Evolutionary conservation across 192 early-diverging fungal genomes (phyloP).

Genomic region (Thamnidium elegans): DNA sequence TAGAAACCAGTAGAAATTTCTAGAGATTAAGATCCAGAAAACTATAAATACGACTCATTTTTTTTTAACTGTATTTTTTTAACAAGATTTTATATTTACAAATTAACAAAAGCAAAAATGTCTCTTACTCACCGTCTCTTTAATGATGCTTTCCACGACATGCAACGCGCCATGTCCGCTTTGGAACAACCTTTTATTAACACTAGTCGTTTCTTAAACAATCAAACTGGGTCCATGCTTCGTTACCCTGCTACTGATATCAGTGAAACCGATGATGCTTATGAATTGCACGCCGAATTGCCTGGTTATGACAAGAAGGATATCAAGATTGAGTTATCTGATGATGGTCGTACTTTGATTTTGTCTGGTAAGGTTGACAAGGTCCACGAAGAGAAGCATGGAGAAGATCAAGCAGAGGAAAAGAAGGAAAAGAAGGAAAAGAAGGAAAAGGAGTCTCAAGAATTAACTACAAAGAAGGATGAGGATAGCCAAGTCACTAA

Average conservation of each 20-base stretch:
- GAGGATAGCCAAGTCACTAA: not conserved
- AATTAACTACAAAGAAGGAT: not conserved
- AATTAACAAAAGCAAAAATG: too few relatives aligned
- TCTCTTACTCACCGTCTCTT: constrained; percentile 22
- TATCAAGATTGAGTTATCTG: constrained; percentile 30
- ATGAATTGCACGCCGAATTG: constrained; percentile 34
- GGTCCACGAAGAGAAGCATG: not conserved
- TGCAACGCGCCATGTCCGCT: constrained; percentile 28
- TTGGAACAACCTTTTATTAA: constrained; percentile 33
- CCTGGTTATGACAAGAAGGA: constrained; percentile 39
- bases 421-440: not conserved
- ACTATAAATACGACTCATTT: too few relatives aligned
- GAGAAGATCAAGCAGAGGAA: not conserved
- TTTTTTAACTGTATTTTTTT: too few relatives aligned
- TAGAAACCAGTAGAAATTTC: too few relatives aligned
- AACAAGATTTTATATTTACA: too few relatives aligned
- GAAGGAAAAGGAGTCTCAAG: not conserved
- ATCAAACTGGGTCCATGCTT: constrained; percentile 1
- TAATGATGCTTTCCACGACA: constrained; percentile 25
- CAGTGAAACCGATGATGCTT: constrained; percentile 29
- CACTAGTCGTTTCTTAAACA: constrained; percentile 1
- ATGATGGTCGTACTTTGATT: constrained; percentile 24
- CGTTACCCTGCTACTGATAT: constrained; percentile 34
- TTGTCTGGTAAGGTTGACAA: constrained; percentile 25
- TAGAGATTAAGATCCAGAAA: too few relatives aligned